Percentiles rank a stretch among this genome's conserved stretches.
These are phyloP conservation scores for Coemansia sp. DNA, from an alignment of 192 early-diverging fungal genomes.

Conservation along the genomic window DNA sequence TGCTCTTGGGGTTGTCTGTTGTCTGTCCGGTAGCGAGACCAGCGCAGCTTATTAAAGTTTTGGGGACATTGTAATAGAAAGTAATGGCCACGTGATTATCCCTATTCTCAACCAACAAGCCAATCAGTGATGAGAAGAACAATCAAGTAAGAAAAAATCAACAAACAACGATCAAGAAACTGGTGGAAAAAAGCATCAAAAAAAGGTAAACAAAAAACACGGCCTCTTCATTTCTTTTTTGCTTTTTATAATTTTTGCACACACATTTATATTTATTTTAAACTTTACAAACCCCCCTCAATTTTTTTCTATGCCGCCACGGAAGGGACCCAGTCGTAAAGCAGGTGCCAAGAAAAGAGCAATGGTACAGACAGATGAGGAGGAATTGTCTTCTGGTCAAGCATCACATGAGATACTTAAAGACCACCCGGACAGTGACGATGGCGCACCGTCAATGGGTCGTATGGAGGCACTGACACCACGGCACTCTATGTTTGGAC, in stretches of 20 bases:
- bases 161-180: background rate
- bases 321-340: slow-evolving; percentile 18
- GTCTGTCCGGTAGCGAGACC: no score
- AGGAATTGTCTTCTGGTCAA: background rate
- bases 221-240: background rate
- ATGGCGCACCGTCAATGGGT: background rate
- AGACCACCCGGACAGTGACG: background rate
- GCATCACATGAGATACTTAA: background rate
- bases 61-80: no score
- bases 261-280: background rate
- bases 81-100: no score
- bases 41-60: no score
- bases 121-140: background rate
- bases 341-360: slow-evolving; percentile 4
- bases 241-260: background rate
- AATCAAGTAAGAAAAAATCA: background rate
- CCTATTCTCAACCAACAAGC: no score
- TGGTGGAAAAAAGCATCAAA: background rate
- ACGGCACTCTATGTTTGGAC: background rate
- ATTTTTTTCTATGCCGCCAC: slow-evolving; percentile 13
- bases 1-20: no score
- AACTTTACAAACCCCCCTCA: background rate
- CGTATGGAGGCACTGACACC: background rate
- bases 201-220: background rate
- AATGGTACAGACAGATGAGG: background rate